Conservation (phyloP, 192 early-diverging fungal species). For the Lunasporangiospora selenospora region DNA sequence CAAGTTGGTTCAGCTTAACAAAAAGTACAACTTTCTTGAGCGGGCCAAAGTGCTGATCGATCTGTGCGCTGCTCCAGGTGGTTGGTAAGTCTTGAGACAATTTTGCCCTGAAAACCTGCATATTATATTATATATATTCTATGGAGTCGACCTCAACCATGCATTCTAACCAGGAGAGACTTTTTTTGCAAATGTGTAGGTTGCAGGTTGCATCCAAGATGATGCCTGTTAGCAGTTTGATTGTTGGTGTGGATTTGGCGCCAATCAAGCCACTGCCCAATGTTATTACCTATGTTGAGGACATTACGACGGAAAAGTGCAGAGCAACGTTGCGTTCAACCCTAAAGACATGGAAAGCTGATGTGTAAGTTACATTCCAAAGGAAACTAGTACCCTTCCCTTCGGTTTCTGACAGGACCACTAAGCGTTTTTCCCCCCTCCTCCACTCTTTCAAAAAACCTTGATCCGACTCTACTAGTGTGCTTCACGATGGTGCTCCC, state of each 20-base stretch:
- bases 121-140: slow-evolving; percentile 8
- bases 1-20: slow-evolving; percentile 99
- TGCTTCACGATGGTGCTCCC: slow-evolving; percentile 99
- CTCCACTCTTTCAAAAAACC: slow-evolving; percentile 1
- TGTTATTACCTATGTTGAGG: slow-evolving; percentile 94
- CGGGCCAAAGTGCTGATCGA: slow-evolving; percentile 90
- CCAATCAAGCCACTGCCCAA: slow-evolving; percentile 97
- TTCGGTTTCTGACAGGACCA: neutral
- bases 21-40: slow-evolving; percentile 97
- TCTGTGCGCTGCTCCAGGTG: slow-evolving; percentile 98
- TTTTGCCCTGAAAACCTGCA: too few species aligned
- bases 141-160: too few species aligned
- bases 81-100: slow-evolving; percentile 68
- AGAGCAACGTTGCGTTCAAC: slow-evolving; percentile 82
- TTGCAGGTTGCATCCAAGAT: slow-evolving; percentile 97
- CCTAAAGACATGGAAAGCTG: slow-evolving; percentile 98
- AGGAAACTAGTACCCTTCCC: neutral
- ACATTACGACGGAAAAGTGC: slow-evolving; percentile 97
- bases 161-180: neutral
- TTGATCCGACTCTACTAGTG: slow-evolving; percentile 47
- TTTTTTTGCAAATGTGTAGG: slow-evolving; percentile 42
- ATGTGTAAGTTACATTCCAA: slow-evolving; percentile 73
- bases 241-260: slow-evolving; percentile 95
- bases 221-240: slow-evolving; percentile 95
- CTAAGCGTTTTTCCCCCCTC: too few species aligned